phyloP scores from a whole-genome alignment of 257 asterid genomes.

The Forsythia suspensa region DNA sequence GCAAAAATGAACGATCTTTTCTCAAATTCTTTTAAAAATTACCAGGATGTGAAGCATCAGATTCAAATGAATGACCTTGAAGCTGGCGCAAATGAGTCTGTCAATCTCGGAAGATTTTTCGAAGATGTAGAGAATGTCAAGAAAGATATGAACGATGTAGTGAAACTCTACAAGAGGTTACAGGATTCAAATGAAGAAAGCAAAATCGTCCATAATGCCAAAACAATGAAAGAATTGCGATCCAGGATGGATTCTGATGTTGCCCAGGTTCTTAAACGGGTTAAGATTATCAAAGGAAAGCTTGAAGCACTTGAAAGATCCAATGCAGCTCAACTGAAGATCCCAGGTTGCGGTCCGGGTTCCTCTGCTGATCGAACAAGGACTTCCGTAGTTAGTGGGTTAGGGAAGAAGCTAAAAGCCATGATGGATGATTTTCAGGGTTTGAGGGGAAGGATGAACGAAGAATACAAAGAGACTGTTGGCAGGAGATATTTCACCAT shows the following conservation, averaged over 20 bases:
- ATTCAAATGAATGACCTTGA: not conserved
- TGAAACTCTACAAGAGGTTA: not conserved
- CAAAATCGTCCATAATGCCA: not conserved
- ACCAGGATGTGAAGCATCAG: not conserved
- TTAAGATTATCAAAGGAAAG: not conserved
- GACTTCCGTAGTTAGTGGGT: not conserved
- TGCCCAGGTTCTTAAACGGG: constrained; percentile 4
- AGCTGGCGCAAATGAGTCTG: not conserved
- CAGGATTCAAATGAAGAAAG: not conserved
- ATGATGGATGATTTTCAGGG: constrained; percentile 2
- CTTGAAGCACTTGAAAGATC: not conserved
- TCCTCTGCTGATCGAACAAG: not conserved
- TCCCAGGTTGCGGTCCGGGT: not conserved
- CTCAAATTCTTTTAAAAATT: not conserved
- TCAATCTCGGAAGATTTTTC: not conserved
- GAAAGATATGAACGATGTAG: not conserved
- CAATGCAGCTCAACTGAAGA: not conserved
- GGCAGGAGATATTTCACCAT: not conserved
- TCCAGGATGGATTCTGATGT: not conserved
- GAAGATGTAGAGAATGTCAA: not conserved
- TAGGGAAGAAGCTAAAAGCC: not conserved
- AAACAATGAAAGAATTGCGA: not conserved
- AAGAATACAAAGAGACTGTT: not conserved
- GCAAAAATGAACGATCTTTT: not conserved
- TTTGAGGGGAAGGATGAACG: not conserved